Conservation (phyloP, 768 basidiomycete genomes). For the Gymnopilus junonius region DNA sequence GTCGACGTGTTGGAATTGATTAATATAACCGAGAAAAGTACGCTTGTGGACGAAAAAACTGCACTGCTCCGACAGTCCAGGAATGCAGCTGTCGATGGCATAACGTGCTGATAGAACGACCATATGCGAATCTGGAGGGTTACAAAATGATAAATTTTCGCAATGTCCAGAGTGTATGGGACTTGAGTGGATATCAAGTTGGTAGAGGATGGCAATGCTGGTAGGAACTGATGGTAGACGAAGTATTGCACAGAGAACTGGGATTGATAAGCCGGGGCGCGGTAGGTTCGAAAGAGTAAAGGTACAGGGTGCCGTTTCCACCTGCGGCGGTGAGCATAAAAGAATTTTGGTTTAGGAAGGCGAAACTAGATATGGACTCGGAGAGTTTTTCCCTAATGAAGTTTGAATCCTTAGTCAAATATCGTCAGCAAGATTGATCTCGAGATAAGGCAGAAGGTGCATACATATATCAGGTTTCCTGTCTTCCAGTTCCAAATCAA, state of each 20-base stretch:
- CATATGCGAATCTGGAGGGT: background rate
- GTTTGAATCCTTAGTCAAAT: background rate
- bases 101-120: constrained; percentile 5
- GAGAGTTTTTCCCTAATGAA: background rate
- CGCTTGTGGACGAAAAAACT: constrained; percentile 17
- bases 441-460: background rate
- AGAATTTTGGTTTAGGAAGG: background rate
- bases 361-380: background rate
- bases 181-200: background rate
- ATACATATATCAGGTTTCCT: constrained; percentile 8
- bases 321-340: constrained; percentile 2
- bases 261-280: background rate
- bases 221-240: background rate
- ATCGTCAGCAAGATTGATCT: background rate
- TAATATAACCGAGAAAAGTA: constrained; percentile 10
- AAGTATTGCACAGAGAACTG: background rate
- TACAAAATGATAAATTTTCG: background rate
- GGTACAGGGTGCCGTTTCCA: background rate
- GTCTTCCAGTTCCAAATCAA: constrained; percentile 16
- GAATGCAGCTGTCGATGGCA: background rate
- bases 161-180: constrained; percentile 1
- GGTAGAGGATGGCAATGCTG: background rate
- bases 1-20: background rate
- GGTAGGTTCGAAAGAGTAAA: constrained; percentile 3
- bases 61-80: no score